Evolutionary conservation across 768 basidiomycete species (phyloP).

Genomic region (Boletus barrowsii): DNA sequence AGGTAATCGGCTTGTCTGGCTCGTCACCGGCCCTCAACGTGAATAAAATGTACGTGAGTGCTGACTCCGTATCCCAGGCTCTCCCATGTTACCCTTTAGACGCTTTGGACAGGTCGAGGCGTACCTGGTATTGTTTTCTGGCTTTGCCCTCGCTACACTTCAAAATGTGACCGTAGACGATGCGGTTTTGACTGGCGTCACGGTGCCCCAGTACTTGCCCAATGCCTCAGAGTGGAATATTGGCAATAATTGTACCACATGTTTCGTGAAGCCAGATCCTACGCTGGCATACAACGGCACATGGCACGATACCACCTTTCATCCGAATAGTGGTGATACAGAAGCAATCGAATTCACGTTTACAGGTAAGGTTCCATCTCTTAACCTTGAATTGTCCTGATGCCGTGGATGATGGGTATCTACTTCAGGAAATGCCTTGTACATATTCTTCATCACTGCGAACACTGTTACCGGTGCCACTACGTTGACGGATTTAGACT

Average conservation of each 20-base stretch:
- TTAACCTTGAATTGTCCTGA: neutral
- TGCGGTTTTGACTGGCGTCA: constrained; percentile 2
- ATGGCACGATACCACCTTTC: constrained; percentile 17
- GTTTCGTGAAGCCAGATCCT: neutral
- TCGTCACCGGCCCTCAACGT: no score
- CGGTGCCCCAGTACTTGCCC: constrained; percentile 11
- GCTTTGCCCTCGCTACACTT: neutral
- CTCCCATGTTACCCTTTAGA: constrained; percentile 1
- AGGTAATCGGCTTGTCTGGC: no score
- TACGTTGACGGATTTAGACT: neutral
- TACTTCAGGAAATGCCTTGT: constrained; percentile 10
- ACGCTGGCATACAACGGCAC: constrained; percentile 6
- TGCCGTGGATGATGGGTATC: neutral
- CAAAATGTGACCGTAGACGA: constrained; percentile 19
- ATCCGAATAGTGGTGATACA: neutral
- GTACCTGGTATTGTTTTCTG: neutral
- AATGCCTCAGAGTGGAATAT: neutral
- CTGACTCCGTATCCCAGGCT: neutral
- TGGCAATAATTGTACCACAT: constrained; percentile 4
- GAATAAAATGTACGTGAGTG: no score
- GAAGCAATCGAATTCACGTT: constrained; percentile 8
- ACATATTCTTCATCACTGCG: constrained; percentile 18
- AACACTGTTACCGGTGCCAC: neutral
- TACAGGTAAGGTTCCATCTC: neutral
- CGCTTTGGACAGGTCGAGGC: neutral